These are phyloP conservation scores for Thelonectria olida DNA, from an alignment of 2,329 filamentous ascomycete genomes.

Conservation along the genomic window DNA sequence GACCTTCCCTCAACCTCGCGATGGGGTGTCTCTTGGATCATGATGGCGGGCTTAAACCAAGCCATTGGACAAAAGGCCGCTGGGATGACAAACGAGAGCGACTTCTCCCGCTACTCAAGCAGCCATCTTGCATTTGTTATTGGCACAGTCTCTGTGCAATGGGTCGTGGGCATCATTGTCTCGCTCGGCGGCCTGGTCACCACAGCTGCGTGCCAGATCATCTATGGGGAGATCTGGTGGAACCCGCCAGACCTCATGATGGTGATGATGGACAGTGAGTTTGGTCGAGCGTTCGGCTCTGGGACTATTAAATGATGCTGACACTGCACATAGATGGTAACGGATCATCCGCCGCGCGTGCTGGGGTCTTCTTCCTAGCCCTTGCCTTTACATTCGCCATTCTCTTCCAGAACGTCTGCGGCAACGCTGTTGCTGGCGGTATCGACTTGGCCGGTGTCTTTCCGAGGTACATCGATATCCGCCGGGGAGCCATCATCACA, in stretches of 20 bases:
- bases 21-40: constrained; percentile 35
- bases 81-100: constrained; percentile 42
- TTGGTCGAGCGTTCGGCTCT: neutral
- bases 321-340: neutral
- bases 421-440: constrained; percentile 30
- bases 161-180: constrained; percentile 41
- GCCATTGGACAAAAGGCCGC: constrained; percentile 41
- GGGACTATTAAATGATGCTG: neutral
- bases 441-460: constrained; percentile 43
- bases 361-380: constrained; percentile 41
- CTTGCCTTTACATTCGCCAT: constrained; percentile 41
- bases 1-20: constrained; percentile 26
- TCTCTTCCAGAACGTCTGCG: constrained; percentile 33
- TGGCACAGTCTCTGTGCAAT: constrained; percentile 39
- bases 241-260: constrained; percentile 40
- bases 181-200: constrained; percentile 37
- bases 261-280: constrained; percentile 39
- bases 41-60: constrained; percentile 40
- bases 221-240: constrained; percentile 40
- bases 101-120: constrained; percentile 42
- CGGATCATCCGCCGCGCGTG: constrained; percentile 29
- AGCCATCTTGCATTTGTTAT: constrained; percentile 32
- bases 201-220: constrained; percentile 39
- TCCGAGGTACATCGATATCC: constrained; percentile 40
- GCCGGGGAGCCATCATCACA: constrained; percentile 39